Evolutionary conservation across 306 rosid species (phyloP), one percentile per base, ranked within the genome.

Genomic region (Gleditsia sinensis): DNA sequence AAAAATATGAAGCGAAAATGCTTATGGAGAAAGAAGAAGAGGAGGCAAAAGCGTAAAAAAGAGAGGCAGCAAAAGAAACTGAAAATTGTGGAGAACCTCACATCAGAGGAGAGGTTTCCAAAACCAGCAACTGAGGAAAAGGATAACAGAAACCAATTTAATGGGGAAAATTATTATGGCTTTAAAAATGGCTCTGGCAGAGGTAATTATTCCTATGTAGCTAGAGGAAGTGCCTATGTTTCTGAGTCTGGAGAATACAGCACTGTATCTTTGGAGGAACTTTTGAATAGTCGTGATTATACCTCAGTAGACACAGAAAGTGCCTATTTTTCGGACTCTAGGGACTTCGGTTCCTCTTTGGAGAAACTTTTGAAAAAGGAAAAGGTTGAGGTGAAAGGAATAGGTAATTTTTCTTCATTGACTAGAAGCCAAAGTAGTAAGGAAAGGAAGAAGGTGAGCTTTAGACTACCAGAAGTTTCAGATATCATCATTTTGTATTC

Each of bases 401-500:
- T 23, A 54, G 75, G 62, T n/a, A n/a, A n/a, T 33, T 62, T 66
- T 37, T 71, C 69, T 71, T 66, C 83, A 51, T 19, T 76, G 13
- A 30, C 67, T 7, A 64, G 72, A 71, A 76, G 65, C 59, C n/a
- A 12, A 25, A 72, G 79, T 56, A 24, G 56, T 12, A 76, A 78
- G 64, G 50, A 25, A 51, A 86, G 68, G 82, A 83, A 76, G 76
- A 61, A 73, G 59, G 86, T 71, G 14, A 85, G 69, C 30, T 81
- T 79, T 51, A 72, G 28, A 48, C 54, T 81, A 7, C 91, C 85
- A 62, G 80, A 83, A 57, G 68, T 71, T 55, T 82, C 87, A 0
- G 94, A 89, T 59, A 80, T 74, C 39, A 68, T 87, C 57, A 83
- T 81, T 71, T 59, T 84, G 32, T 20, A 69, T 36, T 74, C 83